Evolutionary conservation across 1,139 yeast species (phyloP).

Genomic region (Spathaspora sp.): DNA sequence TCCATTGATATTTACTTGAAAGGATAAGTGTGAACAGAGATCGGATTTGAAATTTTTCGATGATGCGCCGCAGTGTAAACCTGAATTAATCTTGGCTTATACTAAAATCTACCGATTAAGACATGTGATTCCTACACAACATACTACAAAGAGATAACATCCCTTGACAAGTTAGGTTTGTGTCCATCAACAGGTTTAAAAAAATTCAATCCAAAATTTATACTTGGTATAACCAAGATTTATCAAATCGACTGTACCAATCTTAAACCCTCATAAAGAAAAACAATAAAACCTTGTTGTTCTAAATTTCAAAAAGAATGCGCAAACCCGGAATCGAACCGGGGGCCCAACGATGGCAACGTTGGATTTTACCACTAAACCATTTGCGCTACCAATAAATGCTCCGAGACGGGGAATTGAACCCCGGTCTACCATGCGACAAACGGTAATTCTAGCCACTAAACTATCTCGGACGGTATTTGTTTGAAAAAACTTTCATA

Average conservation of each 20-base stretch:
- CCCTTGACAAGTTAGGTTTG: no score
- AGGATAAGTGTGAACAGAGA: not conserved
- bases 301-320: slow-evolving; percentile 9
- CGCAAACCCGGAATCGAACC: slow-evolving; percentile 21
- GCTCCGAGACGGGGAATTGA: slow-evolving; percentile 70
- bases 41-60: not conserved
- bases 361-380: slow-evolving; percentile 20
- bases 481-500: not conserved
- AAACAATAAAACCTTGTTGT: not conserved
- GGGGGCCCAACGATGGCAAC: slow-evolving; percentile 21
- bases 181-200: no score
- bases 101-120: not conserved
- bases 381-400: slow-evolving; percentile 12
- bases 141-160: no score
- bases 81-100: not conserved
- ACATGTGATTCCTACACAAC: no score
- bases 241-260: no score
- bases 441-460: slow-evolving; percentile 17
- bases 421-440: slow-evolving; percentile 53
- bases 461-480: slow-evolving; percentile 14
- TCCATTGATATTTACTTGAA: not conserved
- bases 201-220: no score
- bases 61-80: not conserved
- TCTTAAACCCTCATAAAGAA: no score
- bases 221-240: no score